Evolutionary conservation across 2,329 filamentous ascomycete genomes (phyloP), one percentile per base, ranked within the genome.

Genomic region (Coniochaeta prunicola): DNA sequence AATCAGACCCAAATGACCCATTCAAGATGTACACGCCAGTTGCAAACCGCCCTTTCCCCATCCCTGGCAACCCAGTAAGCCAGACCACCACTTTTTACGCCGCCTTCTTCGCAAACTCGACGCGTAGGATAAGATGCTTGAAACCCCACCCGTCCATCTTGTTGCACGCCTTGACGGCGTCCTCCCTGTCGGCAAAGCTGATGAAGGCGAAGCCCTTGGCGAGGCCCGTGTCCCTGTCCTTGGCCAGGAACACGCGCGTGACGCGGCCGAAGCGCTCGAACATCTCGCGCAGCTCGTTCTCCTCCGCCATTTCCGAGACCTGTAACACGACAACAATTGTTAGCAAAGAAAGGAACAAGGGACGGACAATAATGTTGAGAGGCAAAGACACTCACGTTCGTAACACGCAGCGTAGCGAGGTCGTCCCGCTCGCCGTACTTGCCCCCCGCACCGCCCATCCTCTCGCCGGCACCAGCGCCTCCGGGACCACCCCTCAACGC

Each of bases 131-230:
- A 69, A 94, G 81, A 79, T 94, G 90, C 75, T 90, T 89, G 80
- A 91, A 93, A 77, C 90, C 90, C 67, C 83, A 97, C 70, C 94
- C 94, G 77, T 99, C 94, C 91, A 99, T 93, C 84, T 96, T 97
- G 78, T 89, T 88, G 79, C 91, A 96, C 42, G 94, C 94, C 79
- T 89, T 90, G 67, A 90, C 90, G 66, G 94, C 94, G 75, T 99
- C 94, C 66, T 81, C 76, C 67, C 94, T 83, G 74, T 99, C 94
- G 61, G 89, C 90, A 72, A 94, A 99, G 76, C 91, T 96, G 81
- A 99, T 96, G 75, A 99, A 99, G 28, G 96, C 96, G 74, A 99
- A 99, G 63, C 94, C 94, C 86, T 99, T 99, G 68, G 94, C 94
- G 73, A 93, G 80, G 62, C 92, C 91, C 42, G 94, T 99, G 69